Evolutionary conservation across 1,284 basidiomycete genomes (phyloP), one percentile per base, ranked within the genome.

Genomic region (Trametes hirsuta): DNA sequence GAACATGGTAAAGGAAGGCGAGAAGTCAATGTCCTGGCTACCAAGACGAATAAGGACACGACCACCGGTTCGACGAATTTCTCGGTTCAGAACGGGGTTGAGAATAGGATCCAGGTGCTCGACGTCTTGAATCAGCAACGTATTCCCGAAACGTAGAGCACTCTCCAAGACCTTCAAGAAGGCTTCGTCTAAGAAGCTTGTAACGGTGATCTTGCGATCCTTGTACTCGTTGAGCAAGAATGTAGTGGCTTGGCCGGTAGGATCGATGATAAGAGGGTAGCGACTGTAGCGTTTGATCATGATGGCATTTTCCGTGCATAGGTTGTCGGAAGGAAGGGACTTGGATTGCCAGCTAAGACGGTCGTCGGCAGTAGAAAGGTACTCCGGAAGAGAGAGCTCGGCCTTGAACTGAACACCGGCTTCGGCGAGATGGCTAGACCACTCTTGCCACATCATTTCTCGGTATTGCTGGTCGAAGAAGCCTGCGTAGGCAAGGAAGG

Each of bases 391-490:
- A 0, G 95, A 93, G 8, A 99, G 84, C 69, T 98, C 95, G 1
- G 85, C 76, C 77, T 98, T 99, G 84, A 89, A 97, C 72, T 91
- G 93, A 81, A 99, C 86, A 67, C 85, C 90, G n/a, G 95, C 95
- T 64, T 95, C 93, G 4, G 85, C 75, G 22, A 99, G 84, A 74
- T 98, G 96, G 62, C 82, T 84, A 15, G 88, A 88, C 97, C 97
- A 99, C 69, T 94, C 93, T 67, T 92, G 89, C 91, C 96, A 97
- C 93, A 99, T 97, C 56, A 89, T 83, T 74, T 98, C 96, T 64
- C 97, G 94, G 77, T 98, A 97, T 71, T 95, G 91, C 74, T 99
- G 97, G 72, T 99, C 97, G 73, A 99, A 99, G 86, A 96, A 99
- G 59, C 97, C 97, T 21, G 93, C 91, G 70, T 99, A 99, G 1